Base-by-base conservation (phyloP, 768 basidiomycete genomes). In the Leucocoprinus birnbaumii region DNA sequence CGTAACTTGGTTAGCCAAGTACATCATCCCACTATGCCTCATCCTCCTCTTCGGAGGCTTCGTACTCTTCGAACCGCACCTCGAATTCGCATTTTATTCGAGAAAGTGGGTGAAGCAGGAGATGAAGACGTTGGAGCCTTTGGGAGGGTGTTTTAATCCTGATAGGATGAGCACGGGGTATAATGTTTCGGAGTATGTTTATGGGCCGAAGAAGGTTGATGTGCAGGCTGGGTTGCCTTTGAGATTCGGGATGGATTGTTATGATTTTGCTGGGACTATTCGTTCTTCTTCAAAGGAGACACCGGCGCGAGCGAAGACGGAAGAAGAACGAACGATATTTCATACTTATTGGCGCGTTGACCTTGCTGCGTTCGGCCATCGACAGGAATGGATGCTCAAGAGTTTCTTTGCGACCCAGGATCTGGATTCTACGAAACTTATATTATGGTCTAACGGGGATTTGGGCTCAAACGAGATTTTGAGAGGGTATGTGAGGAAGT, bases 311-410 rank as follows among this genome's bases (percentile, higher is more conserved):
- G 38, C 9, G 25, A 27, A 24, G 50, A 44, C 9, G 14, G 65
- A 73, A 16, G 77, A 79, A 13, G 72, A 76, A 18, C 80, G 83
- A 18, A 79, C 82, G 11, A 81, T 84, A 51, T 96, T 84, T 65
- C 96, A 98, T 69, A 88, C 93, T 1, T 98, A 98, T 68, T 98
- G 96, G 96, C 79, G 96, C 13, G 83, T 81, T 54, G 95, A 98
- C 72, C 83, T 98, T 38, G 85, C 85, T 0, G 75, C 86, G 1
- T 94, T 98, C 61, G 85, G 79, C 2, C 77, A 81, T 53, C 79
- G 95, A 22, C 94, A 98, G 63, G 89, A 93, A 65, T 86, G 85
- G 74, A 91, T 96, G 79, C 80, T 98, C 66, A 89, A 91, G 64
- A 92, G 92, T 2, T 95, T 95, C 68, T 91, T 98, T 58, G 91